phyloP scores from a whole-genome alignment of 106 monocot species.

The Alisma plantagoaquatica region DNA sequence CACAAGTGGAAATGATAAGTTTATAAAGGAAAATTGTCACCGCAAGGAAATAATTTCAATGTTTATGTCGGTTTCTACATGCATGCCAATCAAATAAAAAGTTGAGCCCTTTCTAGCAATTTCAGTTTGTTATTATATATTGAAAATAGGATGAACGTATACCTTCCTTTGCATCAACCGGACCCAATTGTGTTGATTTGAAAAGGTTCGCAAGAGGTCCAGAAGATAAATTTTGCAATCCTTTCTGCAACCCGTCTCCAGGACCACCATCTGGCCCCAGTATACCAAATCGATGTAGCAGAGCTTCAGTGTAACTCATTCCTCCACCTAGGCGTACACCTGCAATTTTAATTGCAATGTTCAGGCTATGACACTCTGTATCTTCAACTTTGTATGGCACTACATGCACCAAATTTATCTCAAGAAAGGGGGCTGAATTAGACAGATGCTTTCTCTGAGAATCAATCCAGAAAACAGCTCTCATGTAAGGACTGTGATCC shows the following conservation, averaged over 20 bases:
- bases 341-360: slow-evolving; percentile 41
- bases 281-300: slow-evolving; percentile 91
- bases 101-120: no score
- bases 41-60: no score
- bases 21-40: no score
- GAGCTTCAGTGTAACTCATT: slow-evolving; percentile 83
- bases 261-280: slow-evolving; percentile 91
- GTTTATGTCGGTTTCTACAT: no score
- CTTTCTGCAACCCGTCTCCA: slow-evolving; percentile 69
- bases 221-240: slow-evolving; percentile 70
- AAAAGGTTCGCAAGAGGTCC: slow-evolving; percentile 90
- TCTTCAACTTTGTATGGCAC: slow-evolving; percentile 73
- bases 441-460: slow-evolving; percentile 14
- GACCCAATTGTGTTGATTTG: slow-evolving; percentile 38
- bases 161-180: slow-evolving; percentile 22
- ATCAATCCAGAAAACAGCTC: slow-evolving; percentile 88
- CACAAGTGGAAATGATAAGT: no score
- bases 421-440: slow-evolving; percentile 51
- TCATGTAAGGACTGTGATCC: slow-evolving; percentile 57
- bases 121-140: no score
- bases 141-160: no score
- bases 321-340: slow-evolving; percentile 95
- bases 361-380: slow-evolving; percentile 81
- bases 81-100: no score
- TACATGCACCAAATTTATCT: slow-evolving; percentile 58